Base-by-base conservation (phyloP, 108 stramenopile species). In the Skeletonema tropicum region DNA sequence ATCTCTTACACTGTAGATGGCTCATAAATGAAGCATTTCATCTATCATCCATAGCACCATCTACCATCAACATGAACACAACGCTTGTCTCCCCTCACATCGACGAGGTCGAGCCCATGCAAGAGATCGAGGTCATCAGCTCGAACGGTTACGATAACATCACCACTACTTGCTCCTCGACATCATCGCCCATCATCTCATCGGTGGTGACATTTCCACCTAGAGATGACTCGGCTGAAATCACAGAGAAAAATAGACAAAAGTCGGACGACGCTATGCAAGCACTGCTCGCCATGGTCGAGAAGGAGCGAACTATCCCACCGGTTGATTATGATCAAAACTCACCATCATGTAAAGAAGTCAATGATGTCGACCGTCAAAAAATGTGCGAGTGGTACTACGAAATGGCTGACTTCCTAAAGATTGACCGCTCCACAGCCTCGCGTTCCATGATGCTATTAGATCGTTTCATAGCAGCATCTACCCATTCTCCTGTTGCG, bases 381-480 rank as follows among this genome's bases (percentile, higher is more conserved):
- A 83, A 83, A 68, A 83, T 83, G 82, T 73, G 70, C 61, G 61
- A 63, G 26, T 83, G 82, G 82, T 83, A 76, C 71, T 76, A 83
- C 71, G 75, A 76, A 64, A 83, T 83, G 75, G 49, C 82, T 17
- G 71, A 63, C 67, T 83, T 76, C 32, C 82, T 83, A 35, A 73
- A 73, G 36, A 72, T 83, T 6, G 70, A 71, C 23, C 66, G 65
- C 14, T 31, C 66, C 48, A 76, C 82, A 5, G 82, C 75, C 60
- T 83, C 82, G 1, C 70, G 82, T 30, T 66, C 82, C 23, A 64
- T 83, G 45, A 48, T 52, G 9, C 63, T 70, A 32, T 71, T 76
- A 45, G 82, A 83, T 73, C 82, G 82, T 15, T 83, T 83, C 71
- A 75, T 83, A 62, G 65, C 65, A 21, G 45, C 69, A 14, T 65